Conservation (phyloP, 305 asterid genomes). For the Fraxinus latifolia region DNA sequence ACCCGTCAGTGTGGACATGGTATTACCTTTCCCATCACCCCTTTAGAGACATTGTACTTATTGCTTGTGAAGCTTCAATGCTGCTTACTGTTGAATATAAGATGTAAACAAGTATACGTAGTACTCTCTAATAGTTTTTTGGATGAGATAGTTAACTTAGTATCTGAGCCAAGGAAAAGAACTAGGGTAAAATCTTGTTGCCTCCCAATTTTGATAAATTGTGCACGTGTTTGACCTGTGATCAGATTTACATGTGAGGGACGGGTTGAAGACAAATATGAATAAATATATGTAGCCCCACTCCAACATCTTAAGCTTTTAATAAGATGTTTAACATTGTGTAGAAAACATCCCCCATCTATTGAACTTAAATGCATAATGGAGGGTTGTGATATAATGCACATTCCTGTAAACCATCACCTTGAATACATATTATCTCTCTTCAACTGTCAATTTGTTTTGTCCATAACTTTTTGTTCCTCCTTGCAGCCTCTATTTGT, state of each 20-base stretch:
- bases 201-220: background rate
- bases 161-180: background rate
- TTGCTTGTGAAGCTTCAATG: slow-evolving; percentile 6
- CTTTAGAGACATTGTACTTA: background rate
- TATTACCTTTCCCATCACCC: background rate
- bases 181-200: background rate
- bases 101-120: background rate
- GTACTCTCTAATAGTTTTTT: background rate
- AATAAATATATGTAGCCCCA: background rate
- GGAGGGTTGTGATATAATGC: background rate
- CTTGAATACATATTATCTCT: background rate
- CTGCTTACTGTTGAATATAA: background rate
- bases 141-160: background rate
- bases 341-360: background rate
- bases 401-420: background rate
- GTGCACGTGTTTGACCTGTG: background rate
- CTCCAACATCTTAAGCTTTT: background rate
- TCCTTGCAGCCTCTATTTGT: slow-evolving; percentile 39
- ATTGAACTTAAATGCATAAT: background rate
- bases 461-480: background rate
- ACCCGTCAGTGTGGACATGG: slow-evolving; percentile 58
- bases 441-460: background rate
- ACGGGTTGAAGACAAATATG: background rate
- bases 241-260: background rate
- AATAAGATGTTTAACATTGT: background rate